Percentiles rank a stretch among this genome's conserved stretches.
phyloP scores from a whole-genome alignment of 148 eudicot genomes.

The Silene conica region DNA sequence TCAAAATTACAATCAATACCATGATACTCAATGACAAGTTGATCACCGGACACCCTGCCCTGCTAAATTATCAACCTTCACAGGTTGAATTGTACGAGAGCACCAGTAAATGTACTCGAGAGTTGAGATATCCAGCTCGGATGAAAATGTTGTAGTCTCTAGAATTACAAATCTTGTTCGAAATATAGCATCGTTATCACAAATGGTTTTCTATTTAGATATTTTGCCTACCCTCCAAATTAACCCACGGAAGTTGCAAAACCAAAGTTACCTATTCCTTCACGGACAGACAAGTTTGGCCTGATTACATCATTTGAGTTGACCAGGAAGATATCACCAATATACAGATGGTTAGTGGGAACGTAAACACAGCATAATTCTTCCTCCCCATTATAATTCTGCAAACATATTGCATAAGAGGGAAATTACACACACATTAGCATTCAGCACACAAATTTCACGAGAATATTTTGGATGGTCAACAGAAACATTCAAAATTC shows the following conservation, averaged over 20 bases:
- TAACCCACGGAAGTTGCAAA: neutral
- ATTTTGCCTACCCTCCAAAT: neutral
- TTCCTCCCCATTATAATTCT: constrained; percentile 63
- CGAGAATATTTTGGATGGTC: neutral
- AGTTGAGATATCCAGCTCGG: no score
- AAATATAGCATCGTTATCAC: no score
- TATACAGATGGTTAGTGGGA: constrained; percentile 72
- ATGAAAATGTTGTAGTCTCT: no score
- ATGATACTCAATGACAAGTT: no score
- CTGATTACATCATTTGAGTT: constrained; percentile 62
- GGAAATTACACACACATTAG: neutral
- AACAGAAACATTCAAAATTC: neutral
- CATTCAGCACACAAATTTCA: neutral
- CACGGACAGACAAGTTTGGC: constrained; percentile 69
- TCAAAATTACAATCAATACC: no score
- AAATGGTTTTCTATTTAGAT: no score
- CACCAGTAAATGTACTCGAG: no score
- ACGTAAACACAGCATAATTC: constrained; percentile 71
- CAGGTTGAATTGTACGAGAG: no score
- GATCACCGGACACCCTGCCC: no score
- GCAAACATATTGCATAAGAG: constrained; percentile 4
- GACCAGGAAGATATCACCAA: constrained; percentile 67
- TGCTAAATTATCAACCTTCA: no score
- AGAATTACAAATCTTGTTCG: no score
- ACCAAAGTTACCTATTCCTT: constrained; percentile 50